Percentiles rank a stretch among this genome's conserved stretches.
Conservation (phyloP, 495 filamentous ascomycete species). For the Neohortaea acidophila region DNA sequence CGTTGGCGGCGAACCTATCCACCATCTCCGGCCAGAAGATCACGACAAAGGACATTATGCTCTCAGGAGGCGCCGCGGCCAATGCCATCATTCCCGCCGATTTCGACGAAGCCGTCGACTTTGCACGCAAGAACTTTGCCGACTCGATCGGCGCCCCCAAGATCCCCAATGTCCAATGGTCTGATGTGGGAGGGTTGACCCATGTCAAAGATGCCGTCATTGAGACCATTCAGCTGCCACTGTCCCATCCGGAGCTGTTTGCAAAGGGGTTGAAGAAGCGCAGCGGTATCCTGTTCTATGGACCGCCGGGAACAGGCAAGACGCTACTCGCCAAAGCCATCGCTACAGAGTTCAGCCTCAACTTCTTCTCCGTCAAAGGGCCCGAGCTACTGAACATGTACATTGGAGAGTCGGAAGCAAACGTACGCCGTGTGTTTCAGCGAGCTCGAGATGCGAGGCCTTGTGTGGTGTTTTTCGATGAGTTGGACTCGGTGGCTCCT, state of each 20-base stretch:
- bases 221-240: constrained; percentile 89
- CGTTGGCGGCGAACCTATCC: constrained; percentile 36
- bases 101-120: constrained; percentile 80
- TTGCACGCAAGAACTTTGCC: constrained; percentile 90
- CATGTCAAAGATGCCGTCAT: constrained; percentile 92
- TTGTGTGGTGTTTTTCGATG: constrained; percentile 97
- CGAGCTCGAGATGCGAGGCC: constrained; percentile 86
- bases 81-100: constrained; percentile 70
- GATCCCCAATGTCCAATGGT: constrained; percentile 93
- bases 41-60: constrained; percentile 49
- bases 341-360: constrained; percentile 93
- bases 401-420: constrained; percentile 96
- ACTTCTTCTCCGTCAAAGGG: constrained; percentile 98
- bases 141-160: constrained; percentile 95
- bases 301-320: constrained; percentile 92
- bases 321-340: constrained; percentile 95
- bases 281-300: constrained; percentile 94
- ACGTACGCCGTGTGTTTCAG: constrained; percentile 91
- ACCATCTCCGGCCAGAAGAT: not conserved
- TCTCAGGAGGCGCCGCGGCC: constrained; percentile 74
- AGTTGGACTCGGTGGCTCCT: constrained; percentile 90
- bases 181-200: constrained; percentile 84
- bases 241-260: constrained; percentile 87
- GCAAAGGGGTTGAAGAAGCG: constrained; percentile 98
- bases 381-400: constrained; percentile 98